A percentile compares a stretch with the other conserved stretches of the same genome.
phyloP scores from a whole-genome alignment of 2,329 filamentous ascomycete genomes.

The Trichoderma pleuroti region DNA sequence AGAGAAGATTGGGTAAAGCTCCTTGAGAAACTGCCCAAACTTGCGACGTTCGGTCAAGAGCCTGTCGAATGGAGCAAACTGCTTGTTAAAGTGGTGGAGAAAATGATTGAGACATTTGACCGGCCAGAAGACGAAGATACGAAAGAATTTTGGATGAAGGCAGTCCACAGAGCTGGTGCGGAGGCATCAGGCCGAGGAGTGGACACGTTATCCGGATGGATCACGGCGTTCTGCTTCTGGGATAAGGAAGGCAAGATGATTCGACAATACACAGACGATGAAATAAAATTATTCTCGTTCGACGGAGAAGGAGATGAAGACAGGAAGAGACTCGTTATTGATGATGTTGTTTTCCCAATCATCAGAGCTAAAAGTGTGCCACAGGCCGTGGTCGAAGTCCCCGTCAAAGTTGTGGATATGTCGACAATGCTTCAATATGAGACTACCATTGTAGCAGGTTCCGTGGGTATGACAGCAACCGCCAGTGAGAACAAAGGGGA shows the following conservation, averaged over 20 bases:
- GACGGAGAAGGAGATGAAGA: background rate
- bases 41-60: background rate
- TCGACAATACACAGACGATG: background rate
- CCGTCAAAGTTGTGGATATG: background rate
- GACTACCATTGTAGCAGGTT: background rate
- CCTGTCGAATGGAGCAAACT: background rate
- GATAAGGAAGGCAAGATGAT: background rate
- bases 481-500: background rate
- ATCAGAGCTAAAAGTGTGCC: background rate
- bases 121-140: constrained; percentile 13
- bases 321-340: background rate
- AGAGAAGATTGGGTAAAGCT: constrained; percentile 20
- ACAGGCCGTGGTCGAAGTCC: background rate
- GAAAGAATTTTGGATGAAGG: constrained; percentile 23
- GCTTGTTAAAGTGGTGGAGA: constrained; percentile 8
- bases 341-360: background rate
- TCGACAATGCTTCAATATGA: background rate
- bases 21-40: background rate
- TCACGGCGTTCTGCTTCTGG: constrained; percentile 23
- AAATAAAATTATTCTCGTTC: background rate
- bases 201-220: constrained; percentile 19
- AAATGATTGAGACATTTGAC: constrained; percentile 21
- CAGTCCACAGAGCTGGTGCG: constrained; percentile 18
- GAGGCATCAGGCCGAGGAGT: constrained; percentile 11
- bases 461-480: background rate